Percentiles rank a stretch among this genome's conserved stretches.
phyloP scores from a whole-genome alignment of 805 yeast genomes.

The Ogataea wickerhamii region DNA sequence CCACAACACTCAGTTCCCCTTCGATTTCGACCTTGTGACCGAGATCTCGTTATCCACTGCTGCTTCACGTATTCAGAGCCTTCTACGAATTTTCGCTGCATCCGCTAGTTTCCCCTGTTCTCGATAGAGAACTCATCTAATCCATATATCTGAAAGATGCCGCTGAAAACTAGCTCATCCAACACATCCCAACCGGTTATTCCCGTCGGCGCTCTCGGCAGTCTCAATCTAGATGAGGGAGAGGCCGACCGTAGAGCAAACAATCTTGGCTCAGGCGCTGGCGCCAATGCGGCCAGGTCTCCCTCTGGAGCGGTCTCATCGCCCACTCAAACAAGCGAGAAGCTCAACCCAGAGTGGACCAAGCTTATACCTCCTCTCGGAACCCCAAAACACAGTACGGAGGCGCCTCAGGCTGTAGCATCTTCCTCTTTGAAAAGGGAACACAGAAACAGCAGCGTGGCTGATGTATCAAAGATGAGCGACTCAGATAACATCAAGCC shows the following conservation, averaged over 20 bases:
- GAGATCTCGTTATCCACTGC: too few species aligned
- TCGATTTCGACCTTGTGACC: too few species aligned
- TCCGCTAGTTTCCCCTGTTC: too few species aligned
- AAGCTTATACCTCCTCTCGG: background rate
- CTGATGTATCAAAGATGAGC: background rate
- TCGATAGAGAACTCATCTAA: too few species aligned
- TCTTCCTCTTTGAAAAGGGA: background rate
- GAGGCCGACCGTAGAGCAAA: background rate
- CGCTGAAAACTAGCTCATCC: background rate
- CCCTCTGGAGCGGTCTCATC: background rate
- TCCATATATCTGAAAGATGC: background rate
- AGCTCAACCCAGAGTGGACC: background rate
- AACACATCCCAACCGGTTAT: background rate
- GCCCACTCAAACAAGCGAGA: background rate
- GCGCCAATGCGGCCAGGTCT: background rate
- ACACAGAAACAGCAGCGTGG: constrained; percentile 1
- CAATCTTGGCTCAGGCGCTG: background rate
- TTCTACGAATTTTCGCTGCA: too few species aligned
- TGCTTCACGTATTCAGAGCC: too few species aligned
- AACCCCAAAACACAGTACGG: background rate
- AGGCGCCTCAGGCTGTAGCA: background rate
- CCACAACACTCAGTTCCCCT: too few species aligned
- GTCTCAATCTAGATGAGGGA: background rate
- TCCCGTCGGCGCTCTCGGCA: background rate
- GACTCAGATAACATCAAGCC: background rate